Conservation (phyloP, 371 early-diverging fungal genomes). For the Dichotomocladium elegans region DNA sequence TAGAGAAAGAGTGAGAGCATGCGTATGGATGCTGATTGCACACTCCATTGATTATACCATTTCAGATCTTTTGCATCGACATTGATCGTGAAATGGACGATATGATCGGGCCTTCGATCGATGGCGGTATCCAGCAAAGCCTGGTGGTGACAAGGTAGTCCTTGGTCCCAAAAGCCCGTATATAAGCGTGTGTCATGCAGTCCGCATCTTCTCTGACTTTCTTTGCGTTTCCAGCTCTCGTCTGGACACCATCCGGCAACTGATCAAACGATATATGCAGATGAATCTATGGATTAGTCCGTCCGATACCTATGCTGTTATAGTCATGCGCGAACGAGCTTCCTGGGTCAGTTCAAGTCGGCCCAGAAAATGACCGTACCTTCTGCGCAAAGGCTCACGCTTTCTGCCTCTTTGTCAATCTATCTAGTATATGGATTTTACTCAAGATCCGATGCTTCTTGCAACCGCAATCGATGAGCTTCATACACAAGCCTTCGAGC, state of each 20-base stretch:
- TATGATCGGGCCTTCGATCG: constrained; percentile 6
- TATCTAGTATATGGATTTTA: constrained; percentile 8
- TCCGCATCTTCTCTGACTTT: not conserved
- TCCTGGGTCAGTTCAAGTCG: constrained; percentile 14
- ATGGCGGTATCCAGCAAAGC: constrained; percentile 14
- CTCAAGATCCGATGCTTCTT: constrained; percentile 1
- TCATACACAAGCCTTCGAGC: not conserved
- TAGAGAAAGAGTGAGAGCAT: no score
- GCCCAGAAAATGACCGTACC: not conserved
- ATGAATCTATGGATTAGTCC: constrained; percentile 9
- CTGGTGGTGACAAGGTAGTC: constrained; percentile 11
- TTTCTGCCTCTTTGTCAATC: no score
- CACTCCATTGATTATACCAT: not conserved
- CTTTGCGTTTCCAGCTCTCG: not conserved
- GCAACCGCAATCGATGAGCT: constrained; percentile 1
- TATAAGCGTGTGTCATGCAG: not conserved
- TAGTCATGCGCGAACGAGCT: constrained; percentile 7
- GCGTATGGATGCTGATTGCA: no score
- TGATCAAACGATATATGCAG: constrained; percentile 14
- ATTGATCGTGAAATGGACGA: constrained; percentile 15
- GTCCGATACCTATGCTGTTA: constrained; percentile 11
- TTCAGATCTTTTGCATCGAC: constrained; percentile 14
- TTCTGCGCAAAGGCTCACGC: not conserved
- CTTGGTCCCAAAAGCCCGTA: no score
- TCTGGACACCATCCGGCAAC: constrained; percentile 6